Conservation (phyloP, 257 asterid genomes). For the Solanum rostratum region DNA sequence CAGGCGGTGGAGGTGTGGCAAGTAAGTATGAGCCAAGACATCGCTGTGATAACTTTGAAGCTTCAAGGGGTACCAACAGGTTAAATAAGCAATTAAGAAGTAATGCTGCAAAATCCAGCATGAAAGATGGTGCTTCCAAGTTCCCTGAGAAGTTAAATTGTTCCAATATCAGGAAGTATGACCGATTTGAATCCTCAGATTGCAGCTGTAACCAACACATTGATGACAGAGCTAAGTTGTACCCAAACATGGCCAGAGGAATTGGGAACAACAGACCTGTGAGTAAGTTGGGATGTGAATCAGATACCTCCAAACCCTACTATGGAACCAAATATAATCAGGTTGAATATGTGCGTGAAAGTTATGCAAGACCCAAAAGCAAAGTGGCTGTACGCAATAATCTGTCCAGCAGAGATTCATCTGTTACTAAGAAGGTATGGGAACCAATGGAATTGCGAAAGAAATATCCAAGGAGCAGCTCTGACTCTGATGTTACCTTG, state of each 20-base stretch:
- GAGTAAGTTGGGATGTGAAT: constrained; percentile 32
- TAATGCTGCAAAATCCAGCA: constrained; percentile 34
- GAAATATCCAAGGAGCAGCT: constrained; percentile 55
- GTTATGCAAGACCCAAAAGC: constrained; percentile 45
- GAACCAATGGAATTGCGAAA: constrained; percentile 86
- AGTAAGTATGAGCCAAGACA: constrained; percentile 47
- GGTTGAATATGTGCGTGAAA: constrained; percentile 38
- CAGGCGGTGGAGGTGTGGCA: constrained; percentile 33
- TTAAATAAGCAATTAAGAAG: constrained; percentile 37
- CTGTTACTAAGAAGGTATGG: constrained; percentile 71
- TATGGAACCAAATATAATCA: constrained; percentile 40
- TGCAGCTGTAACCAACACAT: constrained; percentile 63
- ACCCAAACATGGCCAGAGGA: constrained; percentile 26
- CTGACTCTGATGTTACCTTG: constrained; percentile 58
- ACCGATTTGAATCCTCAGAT: constrained; percentile 38
- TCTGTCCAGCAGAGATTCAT: constrained; percentile 20
- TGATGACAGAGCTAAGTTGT: constrained; percentile 52
- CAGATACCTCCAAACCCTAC: constrained; percentile 59
- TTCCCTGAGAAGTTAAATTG: constrained; percentile 42
- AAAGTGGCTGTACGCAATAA: constrained; percentile 30
- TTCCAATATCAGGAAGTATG: constrained; percentile 33
- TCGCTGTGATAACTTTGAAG: constrained; percentile 45
- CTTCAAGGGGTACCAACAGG: constrained; percentile 35
- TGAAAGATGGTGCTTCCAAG: constrained; percentile 46
- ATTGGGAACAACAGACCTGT: constrained; percentile 35